These are phyloP conservation scores for Fusarium musae DNA, from an alignment of 2,329 filamentous ascomycete genomes.

Conservation along the genomic window DNA sequence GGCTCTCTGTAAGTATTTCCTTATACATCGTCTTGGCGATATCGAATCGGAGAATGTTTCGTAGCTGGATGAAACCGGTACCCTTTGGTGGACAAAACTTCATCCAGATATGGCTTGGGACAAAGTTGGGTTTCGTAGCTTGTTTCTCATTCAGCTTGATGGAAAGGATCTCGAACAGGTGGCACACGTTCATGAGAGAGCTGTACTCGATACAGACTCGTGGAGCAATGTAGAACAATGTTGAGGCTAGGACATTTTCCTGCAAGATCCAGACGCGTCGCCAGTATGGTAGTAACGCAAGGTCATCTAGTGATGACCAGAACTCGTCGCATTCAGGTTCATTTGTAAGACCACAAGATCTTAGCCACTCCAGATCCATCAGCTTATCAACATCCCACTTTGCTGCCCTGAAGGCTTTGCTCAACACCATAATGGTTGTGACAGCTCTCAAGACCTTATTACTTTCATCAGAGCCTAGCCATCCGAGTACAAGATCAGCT, in stretches of 20 bases:
- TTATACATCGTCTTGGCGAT: not conserved
- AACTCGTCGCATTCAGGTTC: not conserved
- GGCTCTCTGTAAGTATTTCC: not conserved
- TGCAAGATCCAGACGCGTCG: not conserved
- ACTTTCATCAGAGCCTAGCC: not conserved
- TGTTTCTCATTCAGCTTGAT: not conserved
- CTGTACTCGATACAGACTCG: not conserved
- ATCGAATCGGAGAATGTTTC: not conserved
- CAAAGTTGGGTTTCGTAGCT: not conserved
- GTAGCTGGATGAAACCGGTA: not conserved
- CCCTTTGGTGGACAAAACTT: not conserved
- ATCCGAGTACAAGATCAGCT: slow-evolving; percentile 4
- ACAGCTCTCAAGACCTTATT: not conserved
- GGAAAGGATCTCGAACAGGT: not conserved
- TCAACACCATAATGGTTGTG: not conserved
- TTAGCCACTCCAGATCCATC: not conserved
- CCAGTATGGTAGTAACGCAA: not conserved
- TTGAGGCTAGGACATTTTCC: not conserved
- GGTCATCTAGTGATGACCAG: not conserved
- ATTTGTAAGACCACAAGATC: not conserved
- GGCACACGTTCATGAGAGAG: not conserved
- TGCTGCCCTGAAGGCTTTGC: not conserved
- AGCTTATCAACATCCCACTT: not conserved
- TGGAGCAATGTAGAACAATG: not conserved
- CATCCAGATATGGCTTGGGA: slow-evolving; percentile 3